A percentile compares a stretch with the other conserved stretches of the same genome.
These are phyloP conservation scores for Alternaria sp. DNA, from an alignment of 2,329 filamentous ascomycete species.

Conservation along the genomic window DNA sequence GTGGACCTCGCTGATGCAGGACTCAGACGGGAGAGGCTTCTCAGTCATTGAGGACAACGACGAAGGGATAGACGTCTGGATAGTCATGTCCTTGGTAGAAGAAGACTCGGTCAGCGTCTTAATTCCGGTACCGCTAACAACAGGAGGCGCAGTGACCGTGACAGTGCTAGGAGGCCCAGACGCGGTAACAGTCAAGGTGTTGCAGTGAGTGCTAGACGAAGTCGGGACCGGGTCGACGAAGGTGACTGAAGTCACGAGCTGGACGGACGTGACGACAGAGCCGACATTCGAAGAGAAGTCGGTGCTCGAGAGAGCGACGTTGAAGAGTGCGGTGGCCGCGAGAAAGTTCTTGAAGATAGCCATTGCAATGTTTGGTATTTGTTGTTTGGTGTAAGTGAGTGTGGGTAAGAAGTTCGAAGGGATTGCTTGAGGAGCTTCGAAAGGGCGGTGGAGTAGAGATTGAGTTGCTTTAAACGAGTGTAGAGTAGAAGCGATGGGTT, in stretches of 20 bases:
- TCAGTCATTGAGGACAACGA: not conserved
- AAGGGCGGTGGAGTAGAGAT: not conserved
- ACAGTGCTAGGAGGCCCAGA: not conserved
- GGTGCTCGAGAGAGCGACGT: slow-evolving; percentile 6
- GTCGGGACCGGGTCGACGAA: not conserved
- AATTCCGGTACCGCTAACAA: not conserved
- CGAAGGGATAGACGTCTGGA: not conserved
- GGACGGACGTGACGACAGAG: slow-evolving; percentile 2
- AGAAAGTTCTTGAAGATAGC: slow-evolving; percentile 5
- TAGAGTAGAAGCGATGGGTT: not conserved
- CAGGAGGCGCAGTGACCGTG: slow-evolving; percentile 1
- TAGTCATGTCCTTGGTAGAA: not conserved
- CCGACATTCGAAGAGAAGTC: slow-evolving; percentile 1
- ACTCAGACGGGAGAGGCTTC: not conserved
- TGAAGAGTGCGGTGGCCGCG: slow-evolving; percentile 10
- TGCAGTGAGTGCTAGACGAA: not conserved
- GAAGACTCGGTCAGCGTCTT: not conserved
- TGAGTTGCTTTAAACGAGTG: slow-evolving; percentile 1
- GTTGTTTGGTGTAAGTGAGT: not conserved
- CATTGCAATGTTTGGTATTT: slow-evolving; percentile 6
- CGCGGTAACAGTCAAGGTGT: slow-evolving; percentile 3
- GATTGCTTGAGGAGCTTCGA: not conserved
- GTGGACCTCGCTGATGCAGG: not conserved
- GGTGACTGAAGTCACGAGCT: slow-evolving; percentile 5
- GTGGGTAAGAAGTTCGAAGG: slow-evolving; percentile 1